Conservation (phyloP, 345 rosid species). For the Citrus inodora region DNA sequence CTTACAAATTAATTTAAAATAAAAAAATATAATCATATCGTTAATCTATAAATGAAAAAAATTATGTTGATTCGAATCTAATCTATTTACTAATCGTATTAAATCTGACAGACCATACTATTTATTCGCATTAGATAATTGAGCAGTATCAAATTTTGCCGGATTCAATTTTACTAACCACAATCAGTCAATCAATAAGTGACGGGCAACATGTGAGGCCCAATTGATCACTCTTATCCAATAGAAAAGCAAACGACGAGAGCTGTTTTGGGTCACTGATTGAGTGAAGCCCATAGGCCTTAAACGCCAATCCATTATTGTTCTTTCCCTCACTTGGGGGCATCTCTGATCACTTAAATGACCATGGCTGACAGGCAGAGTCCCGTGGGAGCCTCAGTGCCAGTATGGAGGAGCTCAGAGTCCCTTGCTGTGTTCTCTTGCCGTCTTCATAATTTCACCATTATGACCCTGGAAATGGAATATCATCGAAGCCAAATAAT, state of each 20-base stretch:
- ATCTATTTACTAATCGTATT: no score
- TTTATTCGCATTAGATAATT: no score
- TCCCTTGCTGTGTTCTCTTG: slow-evolving; percentile 1
- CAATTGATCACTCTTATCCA: not conserved
- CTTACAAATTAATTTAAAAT: no score
- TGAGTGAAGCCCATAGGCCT: not conserved
- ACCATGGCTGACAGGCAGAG: no score
- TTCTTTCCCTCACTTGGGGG: not conserved
- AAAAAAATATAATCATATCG: no score
- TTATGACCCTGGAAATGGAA: not conserved
- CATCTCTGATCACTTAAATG: no score
- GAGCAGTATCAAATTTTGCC: rapidly evolving
- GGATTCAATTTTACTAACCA: rapidly evolving
- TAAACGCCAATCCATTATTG: not conserved
- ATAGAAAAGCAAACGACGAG: not conserved
- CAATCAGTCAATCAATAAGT: no score
- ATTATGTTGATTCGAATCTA: rapidly evolving
- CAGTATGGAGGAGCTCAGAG: not conserved
- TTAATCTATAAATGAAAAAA: no score
- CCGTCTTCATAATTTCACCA: not conserved
- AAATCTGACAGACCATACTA: rapidly evolving
- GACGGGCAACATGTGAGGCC: not conserved
- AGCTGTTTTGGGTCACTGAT: not conserved
- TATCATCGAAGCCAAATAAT: not conserved
- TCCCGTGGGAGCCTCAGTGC: not conserved